phyloP scores from a whole-genome alignment of 352 stramenopile species.

The Bremia lactucae region DNA sequence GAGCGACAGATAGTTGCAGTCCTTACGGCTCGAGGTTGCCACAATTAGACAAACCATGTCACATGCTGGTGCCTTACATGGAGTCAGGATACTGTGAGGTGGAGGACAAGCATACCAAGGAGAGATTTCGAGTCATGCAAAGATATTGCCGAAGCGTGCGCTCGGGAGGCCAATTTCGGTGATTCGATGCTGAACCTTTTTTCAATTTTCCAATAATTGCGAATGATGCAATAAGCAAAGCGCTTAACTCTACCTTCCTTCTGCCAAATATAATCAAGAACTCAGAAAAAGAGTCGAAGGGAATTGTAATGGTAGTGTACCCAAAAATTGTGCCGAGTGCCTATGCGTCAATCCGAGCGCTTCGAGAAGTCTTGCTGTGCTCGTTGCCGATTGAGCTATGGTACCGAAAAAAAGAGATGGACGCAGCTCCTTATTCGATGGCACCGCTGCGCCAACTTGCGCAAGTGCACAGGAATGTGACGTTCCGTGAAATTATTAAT shows the following conservation, averaged over 20 bases:
- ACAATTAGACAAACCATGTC: slow-evolving; percentile 14
- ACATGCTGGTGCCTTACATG: slow-evolving; percentile 13
- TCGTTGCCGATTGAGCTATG: slow-evolving; percentile 43
- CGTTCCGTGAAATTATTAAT: slow-evolving; percentile 24
- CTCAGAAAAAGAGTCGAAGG: slow-evolving; percentile 3
- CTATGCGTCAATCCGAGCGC: slow-evolving; percentile 25
- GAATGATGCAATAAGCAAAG: slow-evolving; percentile 8
- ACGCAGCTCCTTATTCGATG: slow-evolving; percentile 9
- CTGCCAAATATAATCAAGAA: slow-evolving; percentile 5
- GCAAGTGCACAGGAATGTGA: slow-evolving; percentile 1
- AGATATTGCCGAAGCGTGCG: slow-evolving; percentile 24
- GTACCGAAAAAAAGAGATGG: slow-evolving; percentile 29
- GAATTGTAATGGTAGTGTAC: slow-evolving; percentile 51
- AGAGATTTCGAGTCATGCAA: slow-evolving; percentile 31
- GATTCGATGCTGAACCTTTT: slow-evolving; percentile 34
- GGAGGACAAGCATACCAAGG: slow-evolving; percentile 20
- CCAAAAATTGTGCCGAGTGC: slow-evolving; percentile 37
- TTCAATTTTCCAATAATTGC: slow-evolving; percentile 25
- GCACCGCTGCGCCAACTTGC: slow-evolving; percentile 8
- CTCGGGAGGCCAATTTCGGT: slow-evolving; percentile 26
- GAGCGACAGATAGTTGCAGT: slow-evolving; percentile 22
- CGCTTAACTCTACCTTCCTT: slow-evolving; percentile 4
- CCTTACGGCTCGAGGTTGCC: slow-evolving; percentile 17
- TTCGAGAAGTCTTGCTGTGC: slow-evolving; percentile 26
- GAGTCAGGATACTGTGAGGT: slow-evolving; percentile 35